Base-by-base conservation (phyloP, 2,329 filamentous ascomycete species). In the Hymenoscyphus repandus region DNA sequence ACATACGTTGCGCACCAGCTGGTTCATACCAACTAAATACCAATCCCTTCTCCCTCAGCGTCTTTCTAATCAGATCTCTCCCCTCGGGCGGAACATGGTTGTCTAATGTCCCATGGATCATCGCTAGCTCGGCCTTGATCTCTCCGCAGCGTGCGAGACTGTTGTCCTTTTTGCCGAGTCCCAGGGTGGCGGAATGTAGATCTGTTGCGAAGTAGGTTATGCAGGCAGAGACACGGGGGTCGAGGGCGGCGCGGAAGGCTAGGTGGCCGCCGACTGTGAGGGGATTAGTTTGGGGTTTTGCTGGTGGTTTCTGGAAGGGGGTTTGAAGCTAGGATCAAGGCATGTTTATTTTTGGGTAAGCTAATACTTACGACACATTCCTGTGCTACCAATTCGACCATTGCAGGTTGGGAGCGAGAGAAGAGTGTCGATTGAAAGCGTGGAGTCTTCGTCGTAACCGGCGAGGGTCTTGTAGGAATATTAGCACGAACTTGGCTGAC, bases 171-270 rank as follows among this genome's bases (percentile, higher is more conserved):
- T 80, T 80, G 58, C 80, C 72, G 52, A 80, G 78, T 20, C 90
- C 92, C 1, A 97, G 78, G 7, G 85, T 89, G 51, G 80, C 78
- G 56, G 76, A 81, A 73, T 96, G 92, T 47, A 96, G 83, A 71
- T 96, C 92, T 6, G 91, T 96, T 7, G 89, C 90, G 70, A 96
- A 96, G 74, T 90, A 97, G 67, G 89, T 85, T 30, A 95, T 86
- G 34, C 83, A 83, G 30, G 89, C 88, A 36, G 78, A 77, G 52
- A 96, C 80, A 50, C 91, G 79, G 18, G 79, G 75, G 68, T 96
- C 90, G 44, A 96, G 77, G 62, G 83, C 82, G 61, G 78, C 81
- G 38, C 83, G 75, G 66, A 82, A 86, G 49, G 82, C 88, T 15
- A 96, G 79, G 66, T 96, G 92, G 1, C 92, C 91, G 18, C 42